A percentile compares a stretch with the other conserved stretches of the same genome.
phyloP scores from a whole-genome alignment of 179 eudicot species.

The Nepenthes alata region DNA sequence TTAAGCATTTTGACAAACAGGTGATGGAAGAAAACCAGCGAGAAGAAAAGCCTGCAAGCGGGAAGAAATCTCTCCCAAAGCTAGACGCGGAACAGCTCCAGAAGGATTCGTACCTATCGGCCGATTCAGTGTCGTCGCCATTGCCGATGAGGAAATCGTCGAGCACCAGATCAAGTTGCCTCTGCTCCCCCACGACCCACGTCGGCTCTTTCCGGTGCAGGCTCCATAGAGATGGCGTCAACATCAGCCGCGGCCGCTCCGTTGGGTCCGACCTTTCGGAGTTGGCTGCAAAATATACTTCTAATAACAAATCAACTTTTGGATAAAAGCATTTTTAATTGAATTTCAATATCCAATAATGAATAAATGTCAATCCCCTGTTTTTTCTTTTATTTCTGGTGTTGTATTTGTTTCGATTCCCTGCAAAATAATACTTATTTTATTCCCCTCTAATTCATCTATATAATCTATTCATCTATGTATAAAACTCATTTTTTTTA shows the following conservation, averaged over 20 bases:
- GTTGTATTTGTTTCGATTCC: too few relatives aligned
- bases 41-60: too few relatives aligned
- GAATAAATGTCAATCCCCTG: too few relatives aligned
- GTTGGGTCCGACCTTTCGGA: conserved; percentile 56
- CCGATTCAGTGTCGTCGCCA: not conserved
- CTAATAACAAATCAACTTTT: conserved; percentile 4
- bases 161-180: conserved; percentile 28
- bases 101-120: not conserved
- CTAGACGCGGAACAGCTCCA: not conserved
- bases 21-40: too few relatives aligned
- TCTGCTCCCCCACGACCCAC: conserved; percentile 73
- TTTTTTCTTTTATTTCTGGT: too few relatives aligned
- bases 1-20: not conserved
- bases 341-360: too few relatives aligned
- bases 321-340: too few relatives aligned
- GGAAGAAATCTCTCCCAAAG: too few relatives aligned
- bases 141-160: conserved; percentile 17
- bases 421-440: too few relatives aligned
- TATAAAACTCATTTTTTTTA: too few relatives aligned
- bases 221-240: conserved; percentile 31
- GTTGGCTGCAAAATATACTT: conserved; percentile 19
- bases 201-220: conserved; percentile 72
- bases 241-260: conserved; percentile 39
- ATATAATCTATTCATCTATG: too few relatives aligned
- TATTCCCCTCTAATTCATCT: too few relatives aligned